Base-by-base conservation (phyloP, 805 yeast species). In the Starmerella powellii region DNA sequence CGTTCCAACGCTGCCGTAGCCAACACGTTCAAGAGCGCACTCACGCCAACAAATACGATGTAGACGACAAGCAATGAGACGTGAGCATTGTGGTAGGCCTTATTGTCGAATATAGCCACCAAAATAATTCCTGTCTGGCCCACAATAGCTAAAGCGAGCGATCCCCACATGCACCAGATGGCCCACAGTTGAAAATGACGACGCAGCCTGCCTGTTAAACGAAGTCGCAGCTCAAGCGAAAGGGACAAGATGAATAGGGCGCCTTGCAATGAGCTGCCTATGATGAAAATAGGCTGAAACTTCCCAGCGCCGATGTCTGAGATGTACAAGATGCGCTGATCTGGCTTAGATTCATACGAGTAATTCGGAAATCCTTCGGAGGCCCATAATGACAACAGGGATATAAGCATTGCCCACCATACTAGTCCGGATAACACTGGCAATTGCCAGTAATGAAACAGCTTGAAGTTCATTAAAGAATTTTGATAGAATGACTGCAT, bases 321-420 rank as follows among this genome's bases (percentile, higher is more conserved):
- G 38, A 88, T 74, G 61, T 80, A 88, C 31, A 62, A 53, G 2
- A 84, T 78, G 72, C 28, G 62, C 42, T 56, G 59, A 31, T 49
- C 40, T 54, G 49, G 74, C 3, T 62, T 46, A 1, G 57, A 62
- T 68, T 75, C 71, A 49, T 76, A 76, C 42, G 65, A 58, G 56
- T 82, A 80, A 11, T 71, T 65, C 0, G 94, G 94, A 35, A 72
- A 72, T 2, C 95, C 95, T 56, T 83, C 84, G 3, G 66, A 70
- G 2, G 80, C 73, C 96, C 96, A 87, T 50, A 77, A 72, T 2
- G 70, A 59, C 49, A 87, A 56, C 72, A 88, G 64, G 4, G 94
- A 83, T 4, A 80, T 76, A 10, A 87, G 71, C 95, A 85, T 83
- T 3, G 82, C 94, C 76, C 86, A 81, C 96, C 96, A 87, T 13